Evolutionary conservation across 768 basidiomycete genomes (phyloP).

Genomic region (Hericium erinaceus): DNA sequence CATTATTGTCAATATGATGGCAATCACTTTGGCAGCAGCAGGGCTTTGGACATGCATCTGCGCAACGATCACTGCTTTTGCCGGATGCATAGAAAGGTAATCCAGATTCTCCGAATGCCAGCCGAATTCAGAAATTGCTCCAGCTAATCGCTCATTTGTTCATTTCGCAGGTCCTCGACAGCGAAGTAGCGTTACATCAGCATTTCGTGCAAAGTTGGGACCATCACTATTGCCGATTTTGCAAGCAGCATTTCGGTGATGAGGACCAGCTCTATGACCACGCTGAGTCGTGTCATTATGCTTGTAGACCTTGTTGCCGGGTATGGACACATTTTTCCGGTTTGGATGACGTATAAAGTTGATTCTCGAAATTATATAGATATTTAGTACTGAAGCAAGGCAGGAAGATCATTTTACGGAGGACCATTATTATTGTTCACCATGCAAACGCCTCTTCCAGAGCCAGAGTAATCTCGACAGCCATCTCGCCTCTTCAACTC

Average conservation of each 20-base stretch:
- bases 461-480: slow-evolving; percentile 29
- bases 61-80: slow-evolving; percentile 34
- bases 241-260: not conserved
- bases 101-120: not conserved
- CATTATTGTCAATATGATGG: slow-evolving; percentile 45
- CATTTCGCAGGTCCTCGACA: slow-evolving; percentile 26
- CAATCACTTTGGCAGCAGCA: slow-evolving; percentile 27
- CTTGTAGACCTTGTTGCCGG: not conserved
- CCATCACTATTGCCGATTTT: slow-evolving; percentile 8
- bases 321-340: not conserved
- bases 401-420: slow-evolving; percentile 10
- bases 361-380: not conserved
- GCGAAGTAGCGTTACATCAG: slow-evolving; percentile 31
- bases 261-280: slow-evolving; percentile 3
- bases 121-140: not conserved
- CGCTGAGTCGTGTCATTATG: not conserved
- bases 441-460: slow-evolving; percentile 36
- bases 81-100: slow-evolving; percentile 23
- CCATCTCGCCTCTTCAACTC: slow-evolving; percentile 47
- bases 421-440: slow-evolving; percentile 31
- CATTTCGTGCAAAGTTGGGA: slow-evolving; percentile 33
- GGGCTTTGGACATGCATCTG: slow-evolving; percentile 33
- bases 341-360: not conserved
- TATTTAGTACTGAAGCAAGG: not conserved
- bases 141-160: too few species aligned